phyloP scores from a whole-genome alignment of 257 asterid species.

The Solanum medicagineum region DNA sequence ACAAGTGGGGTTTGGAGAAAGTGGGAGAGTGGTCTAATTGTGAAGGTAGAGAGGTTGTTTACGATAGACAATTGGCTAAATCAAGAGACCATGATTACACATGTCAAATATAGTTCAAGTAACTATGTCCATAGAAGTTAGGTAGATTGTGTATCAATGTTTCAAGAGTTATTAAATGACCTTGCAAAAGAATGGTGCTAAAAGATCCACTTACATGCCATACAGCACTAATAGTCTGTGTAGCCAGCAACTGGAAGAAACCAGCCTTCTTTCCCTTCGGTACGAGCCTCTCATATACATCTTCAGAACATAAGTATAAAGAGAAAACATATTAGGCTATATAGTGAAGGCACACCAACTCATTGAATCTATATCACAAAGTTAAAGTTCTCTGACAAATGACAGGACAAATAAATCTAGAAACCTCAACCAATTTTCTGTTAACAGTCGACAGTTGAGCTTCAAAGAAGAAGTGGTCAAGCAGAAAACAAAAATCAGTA shows the following conservation, averaged over 20 bases:
- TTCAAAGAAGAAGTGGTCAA: not conserved
- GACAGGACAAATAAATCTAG: not conserved
- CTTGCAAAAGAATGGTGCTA: not conserved
- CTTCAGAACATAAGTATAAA: constrained; percentile 8
- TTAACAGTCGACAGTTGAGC: not conserved
- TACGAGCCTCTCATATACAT: constrained; percentile 77
- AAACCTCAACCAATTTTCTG: not conserved
- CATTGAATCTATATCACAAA: not conserved
- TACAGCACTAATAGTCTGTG: constrained; percentile 92
- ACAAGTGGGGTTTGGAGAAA: not conserved
- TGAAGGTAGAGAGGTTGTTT: not conserved
- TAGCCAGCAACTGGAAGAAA: constrained; percentile 83
- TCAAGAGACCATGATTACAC: not conserved
- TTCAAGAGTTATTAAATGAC: not conserved
- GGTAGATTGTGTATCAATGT: not conserved
- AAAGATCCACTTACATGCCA: constrained; percentile 68
- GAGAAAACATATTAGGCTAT: not conserved
- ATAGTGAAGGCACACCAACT: not conserved
- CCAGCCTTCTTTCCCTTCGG: constrained; percentile 77
- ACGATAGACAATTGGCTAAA: not conserved
- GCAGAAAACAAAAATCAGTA: not conserved
- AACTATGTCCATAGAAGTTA: not conserved
- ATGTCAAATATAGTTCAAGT: not conserved
- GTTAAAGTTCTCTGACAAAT: not conserved
- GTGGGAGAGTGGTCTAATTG: not conserved